These are phyloP conservation scores for Rhodotorula sp. DNA, from an alignment of 1,284 basidiomycete species.

Conservation along the genomic window DNA sequence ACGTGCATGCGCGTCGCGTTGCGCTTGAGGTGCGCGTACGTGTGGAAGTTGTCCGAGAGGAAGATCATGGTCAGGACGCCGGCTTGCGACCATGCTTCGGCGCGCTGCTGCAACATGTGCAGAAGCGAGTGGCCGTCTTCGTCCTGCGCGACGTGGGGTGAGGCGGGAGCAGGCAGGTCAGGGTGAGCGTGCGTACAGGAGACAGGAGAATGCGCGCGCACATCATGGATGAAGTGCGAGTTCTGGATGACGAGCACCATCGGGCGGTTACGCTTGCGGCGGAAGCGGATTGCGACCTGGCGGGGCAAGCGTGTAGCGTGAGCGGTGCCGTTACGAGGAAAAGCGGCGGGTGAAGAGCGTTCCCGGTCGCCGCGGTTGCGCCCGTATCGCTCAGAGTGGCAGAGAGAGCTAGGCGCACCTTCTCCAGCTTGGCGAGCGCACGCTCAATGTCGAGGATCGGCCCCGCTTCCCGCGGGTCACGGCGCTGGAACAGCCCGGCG, in stretches of 20 bases:
- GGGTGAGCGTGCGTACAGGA: too few relatives aligned
- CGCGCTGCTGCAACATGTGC: constrained; percentile 77
- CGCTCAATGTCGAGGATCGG: constrained; percentile 79
- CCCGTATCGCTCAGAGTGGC: too few relatives aligned
- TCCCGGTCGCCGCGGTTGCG: too few relatives aligned
- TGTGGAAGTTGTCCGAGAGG: constrained; percentile 61
- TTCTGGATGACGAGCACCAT: constrained; percentile 73
- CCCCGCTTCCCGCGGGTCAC: constrained; percentile 80
- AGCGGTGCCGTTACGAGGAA: too few relatives aligned
- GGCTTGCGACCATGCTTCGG: constrained; percentile 66
- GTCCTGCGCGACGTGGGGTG: constrained; percentile 53
- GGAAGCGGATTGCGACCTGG: constrained; percentile 72
- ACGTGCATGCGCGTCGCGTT: constrained; percentile 55
- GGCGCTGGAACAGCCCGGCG: constrained; percentile 64
- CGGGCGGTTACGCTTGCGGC: constrained; percentile 63
- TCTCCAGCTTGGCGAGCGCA: constrained; percentile 80
- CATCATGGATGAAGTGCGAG: constrained; percentile 66
- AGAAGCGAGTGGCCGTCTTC: constrained; percentile 74
- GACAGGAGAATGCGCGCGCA: background rate
- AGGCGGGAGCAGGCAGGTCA: background rate
- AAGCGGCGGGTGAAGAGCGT: too few relatives aligned
- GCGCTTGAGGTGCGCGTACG: constrained; percentile 37
- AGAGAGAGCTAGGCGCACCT: constrained; percentile 49
- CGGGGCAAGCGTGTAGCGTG: too few relatives aligned
- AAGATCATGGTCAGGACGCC: constrained; percentile 58